These are phyloP conservation scores for Talaromyces sp. DNA, from an alignment of 2,329 filamentous ascomycete species.

Conservation along the genomic window DNA sequence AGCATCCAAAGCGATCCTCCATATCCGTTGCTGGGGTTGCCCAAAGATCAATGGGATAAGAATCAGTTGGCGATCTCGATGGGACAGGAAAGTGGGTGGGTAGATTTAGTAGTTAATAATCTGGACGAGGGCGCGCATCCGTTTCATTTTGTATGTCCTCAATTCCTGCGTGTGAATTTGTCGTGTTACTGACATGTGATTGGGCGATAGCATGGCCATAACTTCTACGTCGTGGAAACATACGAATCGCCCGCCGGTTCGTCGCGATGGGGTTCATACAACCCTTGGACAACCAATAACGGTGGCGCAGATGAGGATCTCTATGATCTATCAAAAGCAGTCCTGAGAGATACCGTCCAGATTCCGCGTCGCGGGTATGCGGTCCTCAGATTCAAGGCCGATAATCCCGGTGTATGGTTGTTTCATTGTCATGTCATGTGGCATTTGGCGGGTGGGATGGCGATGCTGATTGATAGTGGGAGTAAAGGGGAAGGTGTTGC, in stretches of 20 bases:
- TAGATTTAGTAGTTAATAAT: slow-evolving; percentile 51
- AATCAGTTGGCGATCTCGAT: slow-evolving; percentile 39
- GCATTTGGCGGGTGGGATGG: slow-evolving; percentile 49
- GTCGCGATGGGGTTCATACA: slow-evolving; percentile 27
- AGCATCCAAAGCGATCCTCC: slow-evolving; percentile 35
- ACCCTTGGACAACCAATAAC: slow-evolving; percentile 21
- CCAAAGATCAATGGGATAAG: slow-evolving; percentile 39
- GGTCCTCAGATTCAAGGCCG: slow-evolving; percentile 53
- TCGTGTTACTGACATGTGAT: background rate
- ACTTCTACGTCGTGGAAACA: slow-evolving; percentile 58
- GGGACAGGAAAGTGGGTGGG: slow-evolving; percentile 32
- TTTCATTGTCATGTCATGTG: slow-evolving; percentile 53
- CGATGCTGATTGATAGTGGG: slow-evolving; percentile 39
- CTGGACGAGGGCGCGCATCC: slow-evolving; percentile 50
- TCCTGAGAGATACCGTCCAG: slow-evolving; percentile 53
- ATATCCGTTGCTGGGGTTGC: slow-evolving; percentile 33
- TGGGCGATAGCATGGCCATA: slow-evolving; percentile 67
- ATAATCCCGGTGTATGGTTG: slow-evolving; percentile 52
- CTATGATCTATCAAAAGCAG: slow-evolving; percentile 33
- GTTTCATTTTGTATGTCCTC: slow-evolving; percentile 45
- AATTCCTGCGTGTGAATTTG: too few species aligned
- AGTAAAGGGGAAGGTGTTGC: slow-evolving; percentile 17
- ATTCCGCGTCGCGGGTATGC: slow-evolving; percentile 54
- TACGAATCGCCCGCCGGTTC: slow-evolving; percentile 20
- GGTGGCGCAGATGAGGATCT: slow-evolving; percentile 20